These are phyloP conservation scores for Chytriomyces hyalinus DNA, from an alignment of 192 early-diverging fungal species.

Conservation along the genomic window DNA sequence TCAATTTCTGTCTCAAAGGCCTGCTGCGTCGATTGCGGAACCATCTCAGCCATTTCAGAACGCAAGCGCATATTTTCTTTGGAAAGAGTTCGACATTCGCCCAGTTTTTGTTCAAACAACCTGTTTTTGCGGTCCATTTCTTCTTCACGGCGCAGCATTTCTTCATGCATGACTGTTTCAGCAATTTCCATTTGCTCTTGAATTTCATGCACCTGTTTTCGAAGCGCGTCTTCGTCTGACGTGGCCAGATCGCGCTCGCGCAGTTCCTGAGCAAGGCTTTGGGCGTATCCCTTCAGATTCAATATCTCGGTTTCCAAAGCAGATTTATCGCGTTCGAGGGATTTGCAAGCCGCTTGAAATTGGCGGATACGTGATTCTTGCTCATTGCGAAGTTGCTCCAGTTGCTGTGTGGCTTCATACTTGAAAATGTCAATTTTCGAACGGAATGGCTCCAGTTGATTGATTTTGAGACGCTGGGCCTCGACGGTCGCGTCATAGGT, in stretches of 20 bases:
- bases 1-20: neutral
- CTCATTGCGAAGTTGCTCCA: conserved; percentile 37
- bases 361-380: neutral
- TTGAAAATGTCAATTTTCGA: conserved; percentile 42
- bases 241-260: conserved; percentile 31
- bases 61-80: neutral
- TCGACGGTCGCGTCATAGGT: conserved; percentile 56
- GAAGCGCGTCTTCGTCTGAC: conserved; percentile 25
- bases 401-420: conserved; percentile 47
- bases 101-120: neutral
- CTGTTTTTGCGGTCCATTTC: neutral
- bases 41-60: neutral
- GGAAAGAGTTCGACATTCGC: neutral
- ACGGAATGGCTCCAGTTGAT: conserved; percentile 40
- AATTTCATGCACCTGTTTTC: conserved; percentile 39
- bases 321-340: conserved; percentile 21
- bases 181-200: conserved; percentile 40
- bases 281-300: conserved; percentile 31
- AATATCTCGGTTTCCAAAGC: conserved; percentile 34
- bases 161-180: conserved; percentile 38
- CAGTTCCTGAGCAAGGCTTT: conserved; percentile 41
- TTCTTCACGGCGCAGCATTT: conserved; percentile 16
- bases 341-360: neutral
- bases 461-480: conserved; percentile 37
- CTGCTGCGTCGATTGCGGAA: neutral